phyloP scores from a whole-genome alignment of 345 rosid genomes.

The Ceriops tagal region DNA sequence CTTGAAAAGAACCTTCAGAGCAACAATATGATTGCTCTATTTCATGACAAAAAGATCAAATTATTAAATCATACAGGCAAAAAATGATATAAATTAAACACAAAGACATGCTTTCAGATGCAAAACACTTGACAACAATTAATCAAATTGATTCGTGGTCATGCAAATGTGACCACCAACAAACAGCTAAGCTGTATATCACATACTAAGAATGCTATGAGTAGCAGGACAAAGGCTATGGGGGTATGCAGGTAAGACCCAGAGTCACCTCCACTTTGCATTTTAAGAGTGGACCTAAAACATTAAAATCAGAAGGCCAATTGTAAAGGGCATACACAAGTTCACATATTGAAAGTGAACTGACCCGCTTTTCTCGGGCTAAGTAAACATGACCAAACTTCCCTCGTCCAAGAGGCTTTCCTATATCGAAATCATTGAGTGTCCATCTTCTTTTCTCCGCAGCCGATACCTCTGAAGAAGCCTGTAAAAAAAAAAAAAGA shows the following conservation, averaged over 20 bases:
- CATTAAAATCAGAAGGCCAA: not conserved
- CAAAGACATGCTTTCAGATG: too few species aligned
- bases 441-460: slow-evolving; percentile 77
- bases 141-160: too few species aligned
- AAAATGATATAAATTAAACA: too few species aligned
- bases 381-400: slow-evolving; percentile 94
- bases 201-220: too few species aligned
- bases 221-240: too few species aligned
- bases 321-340: too few species aligned
- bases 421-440: slow-evolving; percentile 76
- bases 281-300: not conserved
- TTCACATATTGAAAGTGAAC: not conserved
- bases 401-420: slow-evolving; percentile 95
- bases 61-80: not conserved
- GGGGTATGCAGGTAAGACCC: too few species aligned
- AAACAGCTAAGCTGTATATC: too few species aligned
- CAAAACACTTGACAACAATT: too few species aligned
- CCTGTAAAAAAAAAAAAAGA: slow-evolving; percentile 32
- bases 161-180: too few species aligned
- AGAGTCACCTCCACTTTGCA: too few species aligned
- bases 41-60: not conserved
- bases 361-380: slow-evolving; percentile 85
- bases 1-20: slow-evolving; percentile 90
- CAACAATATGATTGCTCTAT: slow-evolving; percentile 95
- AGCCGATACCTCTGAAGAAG: slow-evolving; percentile 49